Evolutionary conservation across 345 rosid species (phyloP).

Genomic region (Tarenaya hassleriana): DNA sequence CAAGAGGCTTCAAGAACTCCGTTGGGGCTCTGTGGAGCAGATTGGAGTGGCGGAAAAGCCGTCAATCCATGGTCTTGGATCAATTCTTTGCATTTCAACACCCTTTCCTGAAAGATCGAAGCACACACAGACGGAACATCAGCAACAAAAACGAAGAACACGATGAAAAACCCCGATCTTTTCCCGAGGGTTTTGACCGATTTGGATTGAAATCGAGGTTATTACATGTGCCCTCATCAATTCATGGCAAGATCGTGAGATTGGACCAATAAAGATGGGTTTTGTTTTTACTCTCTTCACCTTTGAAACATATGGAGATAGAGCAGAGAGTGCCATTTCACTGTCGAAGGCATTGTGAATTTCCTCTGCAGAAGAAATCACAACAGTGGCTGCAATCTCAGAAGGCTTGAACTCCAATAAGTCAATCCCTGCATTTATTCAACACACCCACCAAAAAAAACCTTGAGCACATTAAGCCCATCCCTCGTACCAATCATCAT

Average conservation of each 20-base stretch:
- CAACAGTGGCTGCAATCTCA: constrained; percentile 79
- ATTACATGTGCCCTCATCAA: neutral
- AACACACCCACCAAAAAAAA: constrained; percentile 21
- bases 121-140: neutral
- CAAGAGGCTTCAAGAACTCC: constrained; percentile 71
- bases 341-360: constrained; percentile 31
- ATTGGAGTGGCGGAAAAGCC: constrained; percentile 23
- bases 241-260: constrained; percentile 17
- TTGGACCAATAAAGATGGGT: constrained; percentile 22
- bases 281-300: constrained; percentile 33
- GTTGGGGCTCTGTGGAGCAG: constrained; percentile 60
- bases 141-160: too few relatives aligned
- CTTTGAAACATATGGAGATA: constrained; percentile 42
- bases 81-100: constrained; percentile 38
- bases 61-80: constrained; percentile 29
- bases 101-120: constrained; percentile 41
- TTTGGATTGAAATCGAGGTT: neutral
- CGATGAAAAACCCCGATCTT: too few relatives aligned
- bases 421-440: constrained; percentile 56
- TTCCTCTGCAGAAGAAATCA: constrained; percentile 41
- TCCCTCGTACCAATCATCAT: constrained; percentile 21
- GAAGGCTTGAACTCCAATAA: constrained; percentile 69
- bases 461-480: too few relatives aligned
- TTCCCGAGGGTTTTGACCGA: neutral
- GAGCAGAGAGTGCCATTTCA: constrained; percentile 43